phyloP scores from a whole-genome alignment of 495 filamentous ascomycete species.

The Extremus antarcticus region DNA sequence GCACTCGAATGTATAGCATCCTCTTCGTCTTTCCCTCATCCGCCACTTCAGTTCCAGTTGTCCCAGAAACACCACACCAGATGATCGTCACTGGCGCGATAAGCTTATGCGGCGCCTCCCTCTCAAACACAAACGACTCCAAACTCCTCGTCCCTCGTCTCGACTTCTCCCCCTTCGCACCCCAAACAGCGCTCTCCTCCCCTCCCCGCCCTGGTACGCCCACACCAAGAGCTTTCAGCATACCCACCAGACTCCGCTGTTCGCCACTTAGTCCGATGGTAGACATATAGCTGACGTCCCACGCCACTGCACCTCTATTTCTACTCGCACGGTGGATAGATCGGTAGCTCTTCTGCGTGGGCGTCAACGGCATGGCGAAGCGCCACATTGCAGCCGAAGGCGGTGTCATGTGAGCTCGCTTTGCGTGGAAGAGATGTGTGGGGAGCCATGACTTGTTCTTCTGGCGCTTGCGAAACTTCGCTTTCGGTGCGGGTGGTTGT shows the following conservation, averaged over 20 bases:
- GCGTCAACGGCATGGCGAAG: conserved; percentile 72
- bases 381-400: conserved; percentile 74
- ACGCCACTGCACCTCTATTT: conserved; percentile 57
- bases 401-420: conserved; percentile 76
- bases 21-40: conserved; percentile 37
- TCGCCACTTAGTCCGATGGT: conserved; percentile 69
- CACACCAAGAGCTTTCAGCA: conserved; percentile 54
- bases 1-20: conserved; percentile 63
- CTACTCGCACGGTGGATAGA: conserved; percentile 74
- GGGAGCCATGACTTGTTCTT: conserved; percentile 86
- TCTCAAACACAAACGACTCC: conserved; percentile 54
- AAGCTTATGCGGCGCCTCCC: conserved; percentile 37
- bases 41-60: conserved; percentile 11
- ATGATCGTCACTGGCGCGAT: conserved; percentile 73
- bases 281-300: conserved; percentile 94
- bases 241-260: conserved; percentile 47
- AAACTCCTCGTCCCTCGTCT: conserved; percentile 58
- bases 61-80: conserved; percentile 45
- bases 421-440: conserved; percentile 88
- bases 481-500: conserved; percentile 49
- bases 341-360: conserved; percentile 80
- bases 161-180: conserved; percentile 56
- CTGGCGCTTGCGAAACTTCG: conserved; percentile 78
- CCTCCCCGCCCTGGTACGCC: conserved; percentile 41
- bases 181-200: conserved; percentile 27